A percentile compares a stretch with the other conserved stretches of the same genome.
These are phyloP conservation scores for Metroxylon sagu DNA, from an alignment of 176 grass and related monocot species.

Conservation along the genomic window DNA sequence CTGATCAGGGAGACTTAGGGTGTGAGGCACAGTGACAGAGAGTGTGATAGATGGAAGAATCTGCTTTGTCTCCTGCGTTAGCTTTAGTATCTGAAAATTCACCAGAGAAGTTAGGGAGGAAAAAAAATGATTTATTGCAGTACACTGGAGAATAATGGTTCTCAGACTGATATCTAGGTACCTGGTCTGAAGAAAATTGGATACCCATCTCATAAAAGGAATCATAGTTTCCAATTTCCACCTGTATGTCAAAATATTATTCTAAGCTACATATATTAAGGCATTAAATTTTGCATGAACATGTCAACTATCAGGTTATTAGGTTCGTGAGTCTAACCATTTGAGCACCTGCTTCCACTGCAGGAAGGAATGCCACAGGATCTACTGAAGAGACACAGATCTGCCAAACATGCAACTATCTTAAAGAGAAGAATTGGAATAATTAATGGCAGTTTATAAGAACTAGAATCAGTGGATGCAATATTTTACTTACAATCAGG, in stretches of 20 bases:
- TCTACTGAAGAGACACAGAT: conserved; percentile 91
- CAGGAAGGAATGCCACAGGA: conserved; percentile 55
- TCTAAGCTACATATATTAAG: background rate
- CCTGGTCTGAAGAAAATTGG: conserved; percentile 70
- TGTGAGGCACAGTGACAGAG: conserved; percentile 91
- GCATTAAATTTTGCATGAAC: background rate
- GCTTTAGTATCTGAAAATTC: conserved; percentile 63
- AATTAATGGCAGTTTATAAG: conserved; percentile 1
- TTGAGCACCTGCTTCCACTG: conserved; percentile 80
- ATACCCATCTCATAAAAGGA: conserved; percentile 74
- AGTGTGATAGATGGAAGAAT: conserved; percentile 74
- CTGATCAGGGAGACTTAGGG: conserved; percentile 81
- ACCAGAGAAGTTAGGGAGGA: background rate
- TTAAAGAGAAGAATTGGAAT: conserved; percentile 6
- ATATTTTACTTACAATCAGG: conserved; percentile 3
- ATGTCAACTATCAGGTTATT: background rate
- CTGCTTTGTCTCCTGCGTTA: conserved; percentile 59
- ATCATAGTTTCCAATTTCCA: conserved; percentile 97
- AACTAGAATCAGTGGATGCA: too few species aligned
- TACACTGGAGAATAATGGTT: background rate
- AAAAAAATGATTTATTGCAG: background rate
- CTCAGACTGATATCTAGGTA: background rate
- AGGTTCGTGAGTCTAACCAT: conserved; percentile 49
- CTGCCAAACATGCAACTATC: conserved; percentile 29
- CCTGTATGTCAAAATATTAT: conserved; percentile 25